These are phyloP conservation scores for Marasmius fiardii DNA, from an alignment of 1,284 basidiomycete genomes.

Conservation along the genomic window DNA sequence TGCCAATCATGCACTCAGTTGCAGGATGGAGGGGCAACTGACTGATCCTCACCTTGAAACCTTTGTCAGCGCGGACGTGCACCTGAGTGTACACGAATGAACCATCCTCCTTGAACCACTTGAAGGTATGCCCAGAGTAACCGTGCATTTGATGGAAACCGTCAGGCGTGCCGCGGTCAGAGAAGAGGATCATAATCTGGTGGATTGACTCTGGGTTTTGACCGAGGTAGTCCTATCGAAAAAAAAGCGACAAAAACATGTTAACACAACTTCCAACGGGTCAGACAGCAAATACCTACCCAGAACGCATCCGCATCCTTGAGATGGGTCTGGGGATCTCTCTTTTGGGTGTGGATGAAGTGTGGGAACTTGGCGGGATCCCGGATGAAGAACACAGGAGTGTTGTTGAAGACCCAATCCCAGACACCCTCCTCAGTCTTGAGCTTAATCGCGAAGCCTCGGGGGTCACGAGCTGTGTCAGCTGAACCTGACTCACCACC, in stretches of 20 bases:
- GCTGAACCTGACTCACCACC: conserved; percentile 86
- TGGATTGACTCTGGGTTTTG: conserved; percentile 92
- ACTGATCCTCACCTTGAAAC: conserved; percentile 58
- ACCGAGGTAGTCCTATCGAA: conserved; percentile 89
- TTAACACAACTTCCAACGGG: too few relatives aligned
- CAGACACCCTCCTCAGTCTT: conserved; percentile 87
- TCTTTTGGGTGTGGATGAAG: conserved; percentile 96
- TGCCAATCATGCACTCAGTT: conserved; percentile 19
- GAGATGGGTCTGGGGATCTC: conserved; percentile 85
- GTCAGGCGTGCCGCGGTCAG: conserved; percentile 88
- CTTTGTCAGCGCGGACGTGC: conserved; percentile 73
- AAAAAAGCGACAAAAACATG: too few relatives aligned
- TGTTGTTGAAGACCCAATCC: conserved; percentile 93
- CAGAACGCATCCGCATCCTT: conserved; percentile 83
- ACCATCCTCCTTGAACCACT: conserved; percentile 81
- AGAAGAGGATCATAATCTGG: conserved; percentile 87
- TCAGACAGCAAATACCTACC: conserved; percentile 43
- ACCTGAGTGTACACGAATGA: conserved; percentile 83
- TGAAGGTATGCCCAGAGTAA: conserved; percentile 92
- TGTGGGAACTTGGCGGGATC: conserved; percentile 85
- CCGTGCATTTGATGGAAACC: conserved; percentile 85
- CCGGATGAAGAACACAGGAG: conserved; percentile 85
- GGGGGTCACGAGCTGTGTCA: conserved; percentile 89
- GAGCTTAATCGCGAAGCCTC: conserved; percentile 91
- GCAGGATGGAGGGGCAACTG: not conserved